Conservation (phyloP, 2,329 filamentous ascomycete species). For the Colletotrichum horii region DNA sequence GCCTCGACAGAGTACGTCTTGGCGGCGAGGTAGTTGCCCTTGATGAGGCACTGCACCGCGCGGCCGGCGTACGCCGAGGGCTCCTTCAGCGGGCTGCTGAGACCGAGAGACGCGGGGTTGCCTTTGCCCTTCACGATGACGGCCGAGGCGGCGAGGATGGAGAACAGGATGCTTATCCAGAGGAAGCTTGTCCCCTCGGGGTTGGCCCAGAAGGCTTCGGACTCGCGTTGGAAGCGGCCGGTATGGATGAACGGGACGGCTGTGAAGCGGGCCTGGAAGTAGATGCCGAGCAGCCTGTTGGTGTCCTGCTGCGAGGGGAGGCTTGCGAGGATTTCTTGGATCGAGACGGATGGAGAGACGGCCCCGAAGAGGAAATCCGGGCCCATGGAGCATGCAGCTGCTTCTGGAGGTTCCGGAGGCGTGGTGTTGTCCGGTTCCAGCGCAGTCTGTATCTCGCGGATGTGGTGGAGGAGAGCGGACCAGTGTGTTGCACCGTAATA, state of each 20-base stretch:
- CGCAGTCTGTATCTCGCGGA: constrained; percentile 44
- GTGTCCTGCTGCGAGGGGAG: constrained; percentile 41
- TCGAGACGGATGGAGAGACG: constrained; percentile 26
- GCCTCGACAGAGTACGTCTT: constrained; percentile 54
- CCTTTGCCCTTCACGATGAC: constrained; percentile 38
- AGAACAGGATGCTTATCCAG: constrained; percentile 57
- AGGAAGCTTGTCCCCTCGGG: constrained; percentile 45
- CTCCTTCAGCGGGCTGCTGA: constrained; percentile 26
- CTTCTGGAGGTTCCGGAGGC: neutral
- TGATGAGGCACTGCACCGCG: constrained; percentile 51
- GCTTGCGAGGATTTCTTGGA: constrained; percentile 34
- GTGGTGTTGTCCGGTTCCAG: constrained; percentile 25
- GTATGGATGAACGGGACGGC: constrained; percentile 43
- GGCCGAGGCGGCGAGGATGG: constrained; percentile 47
- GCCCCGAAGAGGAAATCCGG: constrained; percentile 39
- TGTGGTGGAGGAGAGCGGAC: constrained; percentile 46
- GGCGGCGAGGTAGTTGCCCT: constrained; percentile 51
- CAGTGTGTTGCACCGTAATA: constrained; percentile 46
- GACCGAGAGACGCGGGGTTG: constrained; percentile 25
- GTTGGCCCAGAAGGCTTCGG: constrained; percentile 51
- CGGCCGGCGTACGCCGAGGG: constrained; percentile 37
- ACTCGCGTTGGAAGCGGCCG: constrained; percentile 52
- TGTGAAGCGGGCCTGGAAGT: constrained; percentile 44
- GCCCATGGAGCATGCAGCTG: constrained; percentile 25
- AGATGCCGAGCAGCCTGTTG: constrained; percentile 40